Conservation (phyloP, 371 early-diverging fungal genomes). For the Haplosporangium sp. region DNA sequence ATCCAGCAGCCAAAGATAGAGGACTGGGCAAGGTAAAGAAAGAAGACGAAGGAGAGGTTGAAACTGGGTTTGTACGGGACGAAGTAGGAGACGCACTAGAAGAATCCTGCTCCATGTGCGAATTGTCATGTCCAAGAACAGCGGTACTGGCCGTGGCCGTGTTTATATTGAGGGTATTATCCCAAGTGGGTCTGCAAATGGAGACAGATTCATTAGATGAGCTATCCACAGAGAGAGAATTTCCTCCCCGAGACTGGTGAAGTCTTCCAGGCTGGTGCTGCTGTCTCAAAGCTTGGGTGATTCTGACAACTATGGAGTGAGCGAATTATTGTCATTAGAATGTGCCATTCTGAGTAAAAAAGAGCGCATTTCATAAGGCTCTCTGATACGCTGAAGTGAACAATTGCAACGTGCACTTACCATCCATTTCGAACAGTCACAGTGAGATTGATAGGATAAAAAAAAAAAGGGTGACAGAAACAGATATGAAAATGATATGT, state of each 20-base stretch:
- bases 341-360: background rate
- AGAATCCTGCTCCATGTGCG: conserved; percentile 16
- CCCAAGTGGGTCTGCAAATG: conserved; percentile 16
- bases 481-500: background rate
- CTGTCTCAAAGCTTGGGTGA: conserved; percentile 43
- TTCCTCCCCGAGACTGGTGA: conserved; percentile 27
- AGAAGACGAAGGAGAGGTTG: conserved; percentile 22
- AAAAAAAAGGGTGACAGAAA: conserved; percentile 8
- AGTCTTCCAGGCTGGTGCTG: conserved; percentile 37
- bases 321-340: background rate
- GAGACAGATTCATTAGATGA: conserved; percentile 2
- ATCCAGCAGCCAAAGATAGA: conserved; percentile 17
- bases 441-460: conserved; percentile 4
- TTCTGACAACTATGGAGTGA: conserved; percentile 33
- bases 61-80: background rate
- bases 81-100: conserved; percentile 9
- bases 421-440: conserved; percentile 50
- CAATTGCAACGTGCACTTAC: conserved; percentile 21
- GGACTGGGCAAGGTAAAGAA: conserved; percentile 25
- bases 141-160: background rate
- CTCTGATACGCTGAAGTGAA: background rate
- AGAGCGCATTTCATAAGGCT: background rate
- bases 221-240: background rate
- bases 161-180: conserved; percentile 19
- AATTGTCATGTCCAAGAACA: conserved; percentile 4